Base-by-base conservation (phyloP, 768 basidiomycete genomes). In the Phaeotremella skinneri region DNA sequence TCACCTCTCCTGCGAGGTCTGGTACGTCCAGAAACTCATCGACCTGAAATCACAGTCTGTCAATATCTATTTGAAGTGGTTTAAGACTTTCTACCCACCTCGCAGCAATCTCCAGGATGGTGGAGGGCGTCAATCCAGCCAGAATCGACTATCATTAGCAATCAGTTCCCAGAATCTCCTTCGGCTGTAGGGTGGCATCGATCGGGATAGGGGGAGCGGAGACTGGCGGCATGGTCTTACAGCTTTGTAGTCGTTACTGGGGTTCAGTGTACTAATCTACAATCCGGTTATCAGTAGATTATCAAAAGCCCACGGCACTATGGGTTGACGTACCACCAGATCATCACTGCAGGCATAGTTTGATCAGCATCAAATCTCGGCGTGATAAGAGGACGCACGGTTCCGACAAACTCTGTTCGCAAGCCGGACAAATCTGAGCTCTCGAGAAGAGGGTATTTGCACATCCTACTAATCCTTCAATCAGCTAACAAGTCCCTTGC, bases 91-190 rank as follows among this genome's bases (percentile, higher is more conserved):
- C 13, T 37, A 26, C 49, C 48, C n/a, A 67, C 65, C 59, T 58
- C 5, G 61, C 48, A 0, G 68, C 63, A 14, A 70, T 63, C 45
- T 70, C 69, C 45, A 70, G 45, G 37, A 70, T 61, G n/a, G 63
- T 25, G 21, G 58, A 34, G 16, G 69, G 69, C 2, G 69, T 50
- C 14, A 70, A 32, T 9, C 69, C 69, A 9, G 69, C 65, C 27
- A 70, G 49, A 52, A 70, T 67, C 17, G 69, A 67, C 66, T 67
- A 49, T n/a, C n/a, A n/a, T n/a, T n/a, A n/a, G n/a, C n/a, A n/a
- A n/a, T n/a, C n/a, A n/a, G n/a, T n/a, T n/a, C n/a, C n/a, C n/a
- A n/a, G n/a, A n/a, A n/a, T n/a, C n/a, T n/a, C n/a, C n/a, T n/a
- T n/a, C n/a, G n/a, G n/a, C n/a, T n/a, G n/a, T n/a, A n/a, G n/a